Evolutionary conservation across 768 basidiomycete genomes (phyloP), one percentile per base, ranked within the genome.

Genomic region (Termitomyces sp.): DNA sequence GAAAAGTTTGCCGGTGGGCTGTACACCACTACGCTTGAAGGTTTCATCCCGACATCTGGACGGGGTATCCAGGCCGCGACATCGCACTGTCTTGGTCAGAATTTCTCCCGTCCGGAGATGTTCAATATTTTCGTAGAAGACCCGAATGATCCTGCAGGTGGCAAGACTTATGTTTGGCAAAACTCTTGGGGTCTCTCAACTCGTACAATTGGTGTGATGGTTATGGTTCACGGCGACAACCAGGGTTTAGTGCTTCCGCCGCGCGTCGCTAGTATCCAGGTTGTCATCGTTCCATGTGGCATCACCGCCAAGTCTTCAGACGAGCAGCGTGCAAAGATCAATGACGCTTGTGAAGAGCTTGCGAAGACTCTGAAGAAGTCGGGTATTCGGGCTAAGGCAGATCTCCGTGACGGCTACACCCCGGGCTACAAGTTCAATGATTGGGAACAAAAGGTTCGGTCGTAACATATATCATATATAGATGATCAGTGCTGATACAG

Each of bases 381-480:
- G 7, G 94, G 85, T 47, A 72, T 98, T 61, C 80, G 90, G 61
- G 91, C 92, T 35, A 92, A 88, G 72, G 92, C 92, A 2, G 97
- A 99, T 76, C 76, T 94, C 61, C 78, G 96, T 58, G 97, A 98
- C 4, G 94, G 91, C 8, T 97, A 98, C 73, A 98, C 96, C 32
- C 97, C 97, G 9, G 97, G 97, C 32, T 98, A 89, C 78, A 99
- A 99, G 76, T 99, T 97, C 79, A 97, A 98, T 69, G 93, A 98
- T 67, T 98, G 96, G 94, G 97, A 99, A 77, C 89, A 98, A 74
- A 92, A 96, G 85, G 93, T 90, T 51, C 53, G 24, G 42, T 26
- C 20, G 18, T 28, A 36, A 61, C 16, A 59, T 40, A 48, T 43
- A 10, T n/a, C 40, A 42, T 22, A 46, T 38, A 3, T 40, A 44